Evolutionary conservation across 192 early-diverging fungal genomes (phyloP).

Genomic region (Linnemannia hyalina): DNA sequence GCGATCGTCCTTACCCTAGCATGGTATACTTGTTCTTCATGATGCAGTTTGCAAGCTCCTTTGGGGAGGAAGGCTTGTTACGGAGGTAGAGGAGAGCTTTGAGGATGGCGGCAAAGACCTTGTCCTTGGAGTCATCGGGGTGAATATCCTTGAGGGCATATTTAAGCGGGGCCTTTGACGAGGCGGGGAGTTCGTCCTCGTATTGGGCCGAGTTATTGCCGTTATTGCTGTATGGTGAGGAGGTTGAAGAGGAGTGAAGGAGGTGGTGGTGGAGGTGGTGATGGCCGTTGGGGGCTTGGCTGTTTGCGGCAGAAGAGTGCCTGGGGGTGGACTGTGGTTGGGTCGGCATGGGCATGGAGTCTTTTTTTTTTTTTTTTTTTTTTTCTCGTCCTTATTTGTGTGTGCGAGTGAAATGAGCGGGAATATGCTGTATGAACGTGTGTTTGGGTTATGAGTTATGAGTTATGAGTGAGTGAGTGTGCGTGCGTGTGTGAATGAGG

Average conservation of each 20-base stretch:
- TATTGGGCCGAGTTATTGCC: slow-evolving; percentile 18
- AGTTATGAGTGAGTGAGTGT: not conserved
- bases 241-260: not conserved
- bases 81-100: slow-evolving; percentile 81
- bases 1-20: slow-evolving; percentile 71
- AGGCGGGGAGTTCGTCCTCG: slow-evolving; percentile 44
- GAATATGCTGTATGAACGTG: not conserved
- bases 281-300: slow-evolving; percentile 18
- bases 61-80: slow-evolving; percentile 87
- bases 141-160: slow-evolving; percentile 67
- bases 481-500: not conserved
- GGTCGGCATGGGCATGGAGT: slow-evolving; percentile 53
- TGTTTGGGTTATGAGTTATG: not conserved
- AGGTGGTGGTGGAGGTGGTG: slow-evolving; percentile 16
- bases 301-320: slow-evolving; percentile 32
- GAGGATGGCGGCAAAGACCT: slow-evolving; percentile 89
- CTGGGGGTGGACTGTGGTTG: slow-evolving; percentile 44
- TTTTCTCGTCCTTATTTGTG: not conserved
- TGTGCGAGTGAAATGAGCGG: not conserved
- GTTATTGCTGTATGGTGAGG: not conserved
- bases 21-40: slow-evolving; percentile 83
- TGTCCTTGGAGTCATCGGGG: slow-evolving; percentile 84
- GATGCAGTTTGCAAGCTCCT: slow-evolving; percentile 83
- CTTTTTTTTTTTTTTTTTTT: not conserved
- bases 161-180: slow-evolving; percentile 49